Evolutionary conservation across 768 basidiomycete species (phyloP), one percentile per base, ranked within the genome.

Genomic region (Psilocybe cyanescens): DNA sequence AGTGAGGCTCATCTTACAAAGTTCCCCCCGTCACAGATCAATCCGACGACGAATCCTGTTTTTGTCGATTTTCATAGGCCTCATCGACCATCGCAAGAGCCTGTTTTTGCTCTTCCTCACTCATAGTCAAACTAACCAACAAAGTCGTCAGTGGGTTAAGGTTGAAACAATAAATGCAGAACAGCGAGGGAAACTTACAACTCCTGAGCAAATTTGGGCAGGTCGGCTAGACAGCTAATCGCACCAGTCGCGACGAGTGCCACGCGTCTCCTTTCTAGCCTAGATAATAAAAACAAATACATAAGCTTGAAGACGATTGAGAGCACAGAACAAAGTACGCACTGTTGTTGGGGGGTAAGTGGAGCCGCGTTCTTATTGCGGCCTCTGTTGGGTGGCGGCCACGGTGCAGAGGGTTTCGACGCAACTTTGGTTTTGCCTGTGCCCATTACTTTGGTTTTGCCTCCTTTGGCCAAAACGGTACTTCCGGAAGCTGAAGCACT

Each of bases 181-280:
- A 59, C 24, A 45, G 19, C 4, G n/a, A 24, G 48, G 11, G 56
- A 8, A 17, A 28, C 88, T 74, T 64, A 91, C 90, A 92, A 91
- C 33, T 83, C 77, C 57, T 80, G 79, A 6, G 89, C 90, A 68
- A 91, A 92, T 3, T 67, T 64, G 1, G 84, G 74, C 3, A 89
- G 72, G 46, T 90, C 83, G 9, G 74, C 75, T 5, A 83, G 78
- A 35, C 74, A 73, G 52, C 77, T 78, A 67, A 92, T 84, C 71
- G 86, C 79, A 8, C 85, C 87, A 2, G 88, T 75, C 29, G 83
- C 85, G 53, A 91, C 77, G 57, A 92, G 78, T 1, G 90, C 90
- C 48, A 76, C 75, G 68, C 85, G 83, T 12, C 90, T 82, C 9
- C 78, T 76, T 8, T 74, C 71, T 45, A 90, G 72, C 64, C 90